These are phyloP conservation scores for Blastocystis hominis DNA, from an alignment of 352 stramenopile genomes.

Conservation along the genomic window DNA sequence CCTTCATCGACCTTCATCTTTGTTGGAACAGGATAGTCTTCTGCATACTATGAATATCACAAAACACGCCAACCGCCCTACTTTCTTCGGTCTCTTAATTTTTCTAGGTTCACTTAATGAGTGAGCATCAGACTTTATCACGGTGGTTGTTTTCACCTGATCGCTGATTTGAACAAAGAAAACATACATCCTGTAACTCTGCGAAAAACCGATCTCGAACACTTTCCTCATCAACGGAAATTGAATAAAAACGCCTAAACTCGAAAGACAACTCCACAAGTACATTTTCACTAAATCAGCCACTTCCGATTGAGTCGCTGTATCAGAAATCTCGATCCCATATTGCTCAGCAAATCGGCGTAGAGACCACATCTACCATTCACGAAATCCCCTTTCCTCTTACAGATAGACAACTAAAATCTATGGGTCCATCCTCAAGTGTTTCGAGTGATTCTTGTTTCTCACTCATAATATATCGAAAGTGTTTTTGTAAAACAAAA, in stretches of 20 bases:
- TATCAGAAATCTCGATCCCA: background rate
- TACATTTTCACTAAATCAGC: background rate
- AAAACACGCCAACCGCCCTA: background rate
- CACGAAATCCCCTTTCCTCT: background rate
- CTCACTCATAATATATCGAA: too few relatives aligned
- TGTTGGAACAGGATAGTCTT: background rate
- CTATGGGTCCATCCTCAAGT: background rate
- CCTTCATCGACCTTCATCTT: conserved; percentile 1
- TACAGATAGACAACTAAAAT: conserved; percentile 38
- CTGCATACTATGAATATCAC: background rate
- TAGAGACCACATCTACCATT: conserved; percentile 30
- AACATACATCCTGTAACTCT: background rate
- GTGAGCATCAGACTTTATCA: background rate
- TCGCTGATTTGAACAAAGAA: background rate
- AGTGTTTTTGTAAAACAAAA: too few relatives aligned
- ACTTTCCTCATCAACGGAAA: background rate
- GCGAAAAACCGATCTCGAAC: background rate
- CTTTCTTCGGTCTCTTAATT: conserved; percentile 40
- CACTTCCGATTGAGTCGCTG: conserved; percentile 2
- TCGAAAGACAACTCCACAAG: background rate
- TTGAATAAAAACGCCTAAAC: conserved; percentile 1
- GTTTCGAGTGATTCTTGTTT: background rate
- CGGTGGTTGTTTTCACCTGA: background rate
- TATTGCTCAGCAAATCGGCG: conserved; percentile 15
- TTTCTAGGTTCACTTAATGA: background rate